Conservation (phyloP, 73 alveolate genomes). For the Durusdinium trenchii region DNA sequence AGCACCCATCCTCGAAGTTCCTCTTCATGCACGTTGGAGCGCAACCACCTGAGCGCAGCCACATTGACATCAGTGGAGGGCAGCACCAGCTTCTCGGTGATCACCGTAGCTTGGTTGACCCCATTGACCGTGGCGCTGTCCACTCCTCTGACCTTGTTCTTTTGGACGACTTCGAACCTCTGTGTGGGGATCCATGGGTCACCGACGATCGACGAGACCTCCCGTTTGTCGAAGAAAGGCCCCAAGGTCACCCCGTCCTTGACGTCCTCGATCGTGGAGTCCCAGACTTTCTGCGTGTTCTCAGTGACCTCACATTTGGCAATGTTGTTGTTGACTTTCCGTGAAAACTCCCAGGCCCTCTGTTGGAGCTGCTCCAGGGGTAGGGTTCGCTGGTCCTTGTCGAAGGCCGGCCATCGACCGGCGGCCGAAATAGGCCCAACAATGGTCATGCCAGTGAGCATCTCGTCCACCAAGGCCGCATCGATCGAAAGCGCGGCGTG, state of each 20-base stretch:
- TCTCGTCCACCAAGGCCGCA: not conserved
- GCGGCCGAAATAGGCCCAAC: not conserved
- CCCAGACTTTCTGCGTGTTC: not conserved
- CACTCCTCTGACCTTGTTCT: conserved; percentile 36
- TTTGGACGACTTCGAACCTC: conserved; percentile 38
- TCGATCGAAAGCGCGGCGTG: not conserved
- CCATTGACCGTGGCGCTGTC: conserved; percentile 42
- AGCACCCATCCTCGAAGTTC: conserved; percentile 14
- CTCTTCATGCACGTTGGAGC: not conserved
- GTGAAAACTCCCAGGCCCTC: conserved; percentile 35
- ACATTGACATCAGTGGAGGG: conserved; percentile 42
- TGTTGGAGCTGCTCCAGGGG: not conserved
- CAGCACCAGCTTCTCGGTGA: conserved; percentile 21
- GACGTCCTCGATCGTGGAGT: not conserved
- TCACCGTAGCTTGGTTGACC: not conserved
- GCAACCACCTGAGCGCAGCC: not conserved
- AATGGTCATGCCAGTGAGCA: not conserved
- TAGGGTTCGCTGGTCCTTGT: not conserved
- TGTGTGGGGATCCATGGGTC: not conserved
- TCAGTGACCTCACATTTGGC: not conserved
- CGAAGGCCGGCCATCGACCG: not conserved
- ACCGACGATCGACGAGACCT: not conserved
- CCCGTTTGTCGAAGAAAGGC: not conserved
- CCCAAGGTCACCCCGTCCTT: not conserved
- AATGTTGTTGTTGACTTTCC: not conserved